Evolutionary conservation across 352 stramenopile genomes (phyloP), one percentile per base, ranked within the genome.

Genomic region (Phytopythium boreale): DNA sequence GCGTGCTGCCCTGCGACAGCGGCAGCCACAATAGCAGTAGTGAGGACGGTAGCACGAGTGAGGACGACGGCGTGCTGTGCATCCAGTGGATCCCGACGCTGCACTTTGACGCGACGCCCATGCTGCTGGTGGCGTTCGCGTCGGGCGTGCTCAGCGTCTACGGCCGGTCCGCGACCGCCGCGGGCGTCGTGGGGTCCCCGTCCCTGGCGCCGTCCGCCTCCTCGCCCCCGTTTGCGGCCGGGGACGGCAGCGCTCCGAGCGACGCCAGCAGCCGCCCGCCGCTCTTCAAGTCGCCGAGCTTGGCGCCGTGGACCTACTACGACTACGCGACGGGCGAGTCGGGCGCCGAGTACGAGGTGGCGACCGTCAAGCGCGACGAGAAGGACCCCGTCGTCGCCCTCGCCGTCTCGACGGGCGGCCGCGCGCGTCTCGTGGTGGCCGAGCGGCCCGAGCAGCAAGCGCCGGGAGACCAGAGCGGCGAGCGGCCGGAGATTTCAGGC

Each of bases 11-110:
- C 12, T 91, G 83, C 46, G 67, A 39, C 34, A 10, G 73, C 11
- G n/a, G n/a, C n/a, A n/a, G n/a, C n/a, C n/a, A n/a, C n/a, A n/a
- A n/a, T n/a, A n/a, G n/a, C n/a, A n/a, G n/a, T n/a, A n/a, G n/a
- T n/a, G n/a, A n/a, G n/a, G n/a, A n/a, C n/a, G n/a, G n/a, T n/a
- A n/a, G n/a, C 61, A 71, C 20, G 64, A 76, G n/a, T 12, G 70
- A 69, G 49, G 31, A 31, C 57, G 27, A 29, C 26, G 6, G 57
- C 20, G 79, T 92, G 27, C 66, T 92, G 17, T 92, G 79, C n/a
- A 73, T 95, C 51, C 83, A 90, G 60, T 95, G 87, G 84, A 79
- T 95, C 29, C 81, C 84, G 19, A 93, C 84, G 12, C 64, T 82
- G 11, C 87, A 95, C 51, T 95, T 95, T 43, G 84, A 95, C 26